These are phyloP conservation scores for Penicillium capsulatum DNA, from an alignment of 2,329 filamentous ascomycete genomes.

Conservation along the genomic window DNA sequence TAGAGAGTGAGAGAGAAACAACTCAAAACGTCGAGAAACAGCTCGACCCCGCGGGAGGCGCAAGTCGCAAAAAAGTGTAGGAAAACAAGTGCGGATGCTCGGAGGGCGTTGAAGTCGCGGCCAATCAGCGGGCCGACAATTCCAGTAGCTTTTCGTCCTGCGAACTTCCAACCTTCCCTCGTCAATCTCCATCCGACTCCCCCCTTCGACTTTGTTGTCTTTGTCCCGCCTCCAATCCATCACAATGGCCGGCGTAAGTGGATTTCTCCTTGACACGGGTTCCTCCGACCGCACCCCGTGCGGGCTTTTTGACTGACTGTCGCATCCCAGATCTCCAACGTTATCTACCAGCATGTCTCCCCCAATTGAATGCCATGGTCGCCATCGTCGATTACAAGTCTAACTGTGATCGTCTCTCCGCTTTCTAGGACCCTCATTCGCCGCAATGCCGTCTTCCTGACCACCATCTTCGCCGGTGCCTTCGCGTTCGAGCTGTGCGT, in stretches of 20 bases:
- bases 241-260: constrained; percentile 53
- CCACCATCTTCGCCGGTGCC: constrained; percentile 76
- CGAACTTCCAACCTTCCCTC: constrained; percentile 32
- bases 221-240: constrained; percentile 18
- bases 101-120: constrained; percentile 20
- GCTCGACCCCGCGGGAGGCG: too few relatives aligned
- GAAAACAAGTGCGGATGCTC: constrained; percentile 17
- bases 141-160: constrained; percentile 36
- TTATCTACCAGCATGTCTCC: constrained; percentile 59
- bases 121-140: constrained; percentile 40
- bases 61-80: not conserved
- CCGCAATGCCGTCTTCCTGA: constrained; percentile 83
- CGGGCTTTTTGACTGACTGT: constrained; percentile 22
- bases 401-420: constrained; percentile 12
- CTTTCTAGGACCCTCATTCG: constrained; percentile 73
- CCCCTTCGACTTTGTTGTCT: not conserved
- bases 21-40: too few relatives aligned
- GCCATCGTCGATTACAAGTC: constrained; percentile 14
- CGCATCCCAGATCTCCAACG: constrained; percentile 46
- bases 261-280: constrained; percentile 30
- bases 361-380: constrained; percentile 14
- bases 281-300: constrained; percentile 21
- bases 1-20: too few relatives aligned
- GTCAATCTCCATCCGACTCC: constrained; percentile 12
- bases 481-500: constrained; percentile 93